A percentile compares a stretch with the other conserved stretches of the same genome.
Evolutionary conservation across 2,329 filamentous ascomycete species (phyloP).

Genomic region (Hypoxylon sp.): DNA sequence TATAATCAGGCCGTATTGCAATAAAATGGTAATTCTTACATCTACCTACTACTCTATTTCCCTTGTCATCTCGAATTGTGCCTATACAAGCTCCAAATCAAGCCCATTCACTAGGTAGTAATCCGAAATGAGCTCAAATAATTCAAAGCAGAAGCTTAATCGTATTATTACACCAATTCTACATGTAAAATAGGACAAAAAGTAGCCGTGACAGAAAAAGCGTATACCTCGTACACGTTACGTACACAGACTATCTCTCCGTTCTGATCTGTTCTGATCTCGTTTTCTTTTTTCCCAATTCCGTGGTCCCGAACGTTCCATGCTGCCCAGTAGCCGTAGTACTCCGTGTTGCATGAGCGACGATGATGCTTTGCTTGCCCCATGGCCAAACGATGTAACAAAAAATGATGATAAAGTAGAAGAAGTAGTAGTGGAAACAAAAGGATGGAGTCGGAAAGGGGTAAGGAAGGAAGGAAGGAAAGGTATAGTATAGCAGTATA

Average conservation of each 20-base stretch:
- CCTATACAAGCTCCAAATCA: too few species aligned
- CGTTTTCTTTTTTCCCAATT: neutral
- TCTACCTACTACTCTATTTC: too few species aligned
- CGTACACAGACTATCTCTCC: slow-evolving; percentile 10
- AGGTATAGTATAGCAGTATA: slow-evolving; percentile 10
- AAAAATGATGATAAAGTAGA: neutral
- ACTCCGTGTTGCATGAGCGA: neutral
- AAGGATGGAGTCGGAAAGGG: neutral
- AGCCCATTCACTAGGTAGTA: too few species aligned
- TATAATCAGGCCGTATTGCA: neutral
- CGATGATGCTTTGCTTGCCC: slow-evolving; percentile 7
- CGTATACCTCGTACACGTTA: slow-evolving; percentile 35
- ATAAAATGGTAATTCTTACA: neutral
- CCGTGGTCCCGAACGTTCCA: neutral
- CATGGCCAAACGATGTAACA: neutral
- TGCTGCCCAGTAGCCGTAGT: slow-evolving; percentile 3
- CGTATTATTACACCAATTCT: slow-evolving; percentile 3
- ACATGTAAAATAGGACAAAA: neutral
- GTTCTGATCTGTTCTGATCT: slow-evolving; percentile 4
- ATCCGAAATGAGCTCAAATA: neutral
- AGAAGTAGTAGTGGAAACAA: neutral
- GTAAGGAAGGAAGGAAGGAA: neutral
- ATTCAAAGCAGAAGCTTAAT: slow-evolving; percentile 1
- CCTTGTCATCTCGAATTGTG: too few species aligned
- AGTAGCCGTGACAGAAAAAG: slow-evolving; percentile 1